Conservation (phyloP, 768 basidiomycete species). For the Hypholoma sublateritium region DNA sequence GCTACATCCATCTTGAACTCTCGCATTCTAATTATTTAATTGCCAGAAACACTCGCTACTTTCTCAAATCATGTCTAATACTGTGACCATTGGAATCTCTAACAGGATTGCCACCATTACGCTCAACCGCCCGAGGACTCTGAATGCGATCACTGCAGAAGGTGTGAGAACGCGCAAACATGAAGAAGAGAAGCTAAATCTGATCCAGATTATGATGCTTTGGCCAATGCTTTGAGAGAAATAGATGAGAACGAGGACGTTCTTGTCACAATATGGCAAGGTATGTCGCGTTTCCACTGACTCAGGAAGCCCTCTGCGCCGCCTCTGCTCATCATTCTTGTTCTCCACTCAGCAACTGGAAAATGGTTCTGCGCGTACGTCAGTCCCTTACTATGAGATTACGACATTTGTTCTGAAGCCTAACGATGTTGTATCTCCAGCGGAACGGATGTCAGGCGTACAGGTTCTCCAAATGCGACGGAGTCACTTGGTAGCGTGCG, state of each 20-base stretch:
- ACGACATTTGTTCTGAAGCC: background rate
- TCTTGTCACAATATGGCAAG: conserved; percentile 68
- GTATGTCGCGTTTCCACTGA: conserved; percentile 25
- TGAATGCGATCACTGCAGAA: conserved; percentile 60
- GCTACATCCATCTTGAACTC: no score
- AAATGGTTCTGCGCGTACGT: conserved; percentile 76
- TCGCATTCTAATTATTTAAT: no score
- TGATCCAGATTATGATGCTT: conserved; percentile 56
- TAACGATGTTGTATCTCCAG: conserved; percentile 28
- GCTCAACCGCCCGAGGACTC: conserved; percentile 54
- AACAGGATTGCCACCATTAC: conserved; percentile 69
- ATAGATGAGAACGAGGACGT: conserved; percentile 64
- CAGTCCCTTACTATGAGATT: background rate
- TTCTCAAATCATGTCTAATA: conserved; percentile 11
- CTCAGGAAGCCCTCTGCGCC: background rate
- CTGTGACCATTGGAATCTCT: conserved; percentile 46
- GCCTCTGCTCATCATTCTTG: background rate
- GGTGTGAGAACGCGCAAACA: conserved; percentile 28
- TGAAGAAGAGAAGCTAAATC: background rate
- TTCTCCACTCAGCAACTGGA: conserved; percentile 47
- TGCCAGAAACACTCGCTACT: no score
- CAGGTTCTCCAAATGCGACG: conserved; percentile 8
- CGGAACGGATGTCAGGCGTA: conserved; percentile 55
- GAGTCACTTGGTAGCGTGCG: conserved; percentile 35
- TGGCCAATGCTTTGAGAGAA: conserved; percentile 56